Evolutionary conservation across 805 yeast species (phyloP).

Genomic region (Candida vartiovaarae): DNA sequence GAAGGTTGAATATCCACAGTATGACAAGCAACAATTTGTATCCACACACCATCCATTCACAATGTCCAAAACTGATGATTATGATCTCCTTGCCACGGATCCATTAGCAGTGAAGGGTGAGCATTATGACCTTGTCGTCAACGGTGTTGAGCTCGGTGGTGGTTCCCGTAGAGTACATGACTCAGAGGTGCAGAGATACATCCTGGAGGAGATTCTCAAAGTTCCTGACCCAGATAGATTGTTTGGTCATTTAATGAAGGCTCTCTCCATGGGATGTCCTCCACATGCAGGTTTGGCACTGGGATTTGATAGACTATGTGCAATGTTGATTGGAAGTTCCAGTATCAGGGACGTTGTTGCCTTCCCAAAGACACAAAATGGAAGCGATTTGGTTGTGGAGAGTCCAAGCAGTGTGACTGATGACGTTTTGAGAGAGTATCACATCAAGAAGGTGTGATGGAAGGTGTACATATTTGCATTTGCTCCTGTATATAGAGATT

Average conservation of each 20-base stretch:
- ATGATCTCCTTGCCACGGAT: slow-evolving; percentile 40
- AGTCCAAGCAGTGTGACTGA: slow-evolving; percentile 67
- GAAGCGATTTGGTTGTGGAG: slow-evolving; percentile 80
- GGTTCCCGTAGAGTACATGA: slow-evolving; percentile 96
- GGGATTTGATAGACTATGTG: slow-evolving; percentile 90
- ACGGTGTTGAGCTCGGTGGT: slow-evolving; percentile 96
- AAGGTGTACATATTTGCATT: neutral
- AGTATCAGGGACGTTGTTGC: slow-evolving; percentile 92
- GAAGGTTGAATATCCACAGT: slow-evolving; percentile 48
- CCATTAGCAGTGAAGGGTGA: slow-evolving; percentile 75
- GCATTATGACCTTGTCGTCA: slow-evolving; percentile 89
- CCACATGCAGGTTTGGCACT: slow-evolving; percentile 98
- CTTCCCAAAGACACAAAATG: slow-evolving; percentile 88
- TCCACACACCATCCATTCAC: slow-evolving; percentile 98
- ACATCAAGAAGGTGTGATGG: slow-evolving; percentile 26
- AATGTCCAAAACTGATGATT: slow-evolving; percentile 73
- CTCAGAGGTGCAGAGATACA: slow-evolving; percentile 63
- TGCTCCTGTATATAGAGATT: no score
- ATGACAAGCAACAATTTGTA: slow-evolving; percentile 39
- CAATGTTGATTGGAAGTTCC: slow-evolving; percentile 72
- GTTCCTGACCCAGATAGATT: slow-evolving; percentile 52
- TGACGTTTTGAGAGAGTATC: slow-evolving; percentile 47
- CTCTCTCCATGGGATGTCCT: slow-evolving; percentile 88
- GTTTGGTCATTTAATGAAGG: slow-evolving; percentile 81
- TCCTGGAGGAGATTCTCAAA: slow-evolving; percentile 57